Percentiles rank a stretch among this genome's conserved stretches.
phyloP scores from a whole-genome alignment of 495 filamentous ascomycete species.

The Aspergillus diversus region DNA sequence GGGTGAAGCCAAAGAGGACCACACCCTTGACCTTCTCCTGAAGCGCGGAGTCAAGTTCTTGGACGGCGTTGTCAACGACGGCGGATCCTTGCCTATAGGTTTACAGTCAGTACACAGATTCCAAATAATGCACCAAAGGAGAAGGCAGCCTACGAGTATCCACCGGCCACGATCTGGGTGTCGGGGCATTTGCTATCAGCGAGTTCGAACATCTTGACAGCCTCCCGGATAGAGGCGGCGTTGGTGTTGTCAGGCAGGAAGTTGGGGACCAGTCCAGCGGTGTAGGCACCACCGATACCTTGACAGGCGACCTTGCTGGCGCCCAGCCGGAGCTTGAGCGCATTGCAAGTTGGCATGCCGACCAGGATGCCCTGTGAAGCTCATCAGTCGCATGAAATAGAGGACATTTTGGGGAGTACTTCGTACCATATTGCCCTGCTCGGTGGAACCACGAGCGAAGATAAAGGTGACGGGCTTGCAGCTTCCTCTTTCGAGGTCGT shows the following conservation, averaged over 20 bases:
- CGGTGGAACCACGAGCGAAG: slow-evolving; percentile 53
- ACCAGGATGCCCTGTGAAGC: slow-evolving; percentile 40
- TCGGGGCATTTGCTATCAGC: slow-evolving; percentile 50
- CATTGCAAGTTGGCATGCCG: slow-evolving; percentile 41
- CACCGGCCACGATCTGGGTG: slow-evolving; percentile 58
- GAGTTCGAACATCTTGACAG: slow-evolving; percentile 34
- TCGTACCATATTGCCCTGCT: slow-evolving; percentile 55
- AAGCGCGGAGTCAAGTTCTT: slow-evolving; percentile 38
- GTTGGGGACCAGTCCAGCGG: slow-evolving; percentile 27
- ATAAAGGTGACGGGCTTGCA: slow-evolving; percentile 54
- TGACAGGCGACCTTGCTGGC: slow-evolving; percentile 33
- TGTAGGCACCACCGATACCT: slow-evolving; percentile 38
- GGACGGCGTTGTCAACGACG: slow-evolving; percentile 51
- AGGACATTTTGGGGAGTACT: neutral
- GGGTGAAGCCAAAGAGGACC: slow-evolving; percentile 58
- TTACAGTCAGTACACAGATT: neutral
- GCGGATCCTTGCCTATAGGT: slow-evolving; percentile 55
- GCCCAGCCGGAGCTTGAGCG: slow-evolving; percentile 35
- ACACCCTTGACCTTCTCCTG: slow-evolving; percentile 51
- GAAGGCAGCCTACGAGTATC: slow-evolving; percentile 41
- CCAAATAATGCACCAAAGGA: neutral
- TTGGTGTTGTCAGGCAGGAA: slow-evolving; percentile 32
- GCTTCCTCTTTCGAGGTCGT: slow-evolving; percentile 43
- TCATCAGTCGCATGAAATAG: neutral
- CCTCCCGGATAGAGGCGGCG: slow-evolving; percentile 40